A percentile compares a stretch with the other conserved stretches of the same genome.
phyloP scores from a whole-genome alignment of 345 rosid genomes.

The thale cress (Arabidopsis thaliana) region DNA sequence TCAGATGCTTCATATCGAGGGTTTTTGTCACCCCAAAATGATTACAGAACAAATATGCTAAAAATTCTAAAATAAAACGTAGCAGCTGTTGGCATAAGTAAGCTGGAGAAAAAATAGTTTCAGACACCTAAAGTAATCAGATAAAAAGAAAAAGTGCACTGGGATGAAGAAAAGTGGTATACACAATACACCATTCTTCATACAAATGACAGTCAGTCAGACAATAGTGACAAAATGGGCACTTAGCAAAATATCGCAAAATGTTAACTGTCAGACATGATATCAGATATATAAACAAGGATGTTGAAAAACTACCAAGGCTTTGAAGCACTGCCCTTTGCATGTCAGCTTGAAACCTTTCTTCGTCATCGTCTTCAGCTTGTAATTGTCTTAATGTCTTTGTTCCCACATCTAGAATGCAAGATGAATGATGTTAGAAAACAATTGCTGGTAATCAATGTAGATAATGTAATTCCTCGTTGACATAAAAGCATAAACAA shows the following conservation, averaged over 20 bases:
- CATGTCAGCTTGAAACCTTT: conserved; percentile 94
- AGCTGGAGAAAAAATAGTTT: not conserved
- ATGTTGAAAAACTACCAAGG: conserved; percentile 63
- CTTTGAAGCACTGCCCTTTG: conserved; percentile 84
- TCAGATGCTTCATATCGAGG: conserved; percentile 28
- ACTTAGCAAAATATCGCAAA: conserved; percentile 1
- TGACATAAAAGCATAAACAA: conserved; percentile 18
- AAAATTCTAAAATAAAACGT: not conserved
- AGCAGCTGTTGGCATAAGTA: conserved; percentile 10
- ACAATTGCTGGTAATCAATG: not conserved
- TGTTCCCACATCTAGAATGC: conserved; percentile 52
- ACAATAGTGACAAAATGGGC: conserved; percentile 19
- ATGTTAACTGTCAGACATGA: conserved; percentile 12
- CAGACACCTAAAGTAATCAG: conserved; percentile 9
- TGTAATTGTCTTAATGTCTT: conserved; percentile 79
- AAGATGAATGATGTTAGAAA: conserved; percentile 24
- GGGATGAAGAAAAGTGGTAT: conserved; percentile 5
- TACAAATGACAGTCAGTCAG: not conserved
- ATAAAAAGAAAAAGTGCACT: conserved; percentile 1
- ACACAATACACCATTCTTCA: conserved; percentile 11
- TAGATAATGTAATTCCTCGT: conserved; percentile 1
- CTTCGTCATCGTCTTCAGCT: conserved; percentile 88
- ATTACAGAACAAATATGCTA: conserved; percentile 19
- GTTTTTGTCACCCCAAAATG: conserved; percentile 15
- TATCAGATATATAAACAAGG: conserved; percentile 5